Evolutionary conservation across 805 yeast species (phyloP).

Genomic region (Debaryomyces hansenii): DNA sequence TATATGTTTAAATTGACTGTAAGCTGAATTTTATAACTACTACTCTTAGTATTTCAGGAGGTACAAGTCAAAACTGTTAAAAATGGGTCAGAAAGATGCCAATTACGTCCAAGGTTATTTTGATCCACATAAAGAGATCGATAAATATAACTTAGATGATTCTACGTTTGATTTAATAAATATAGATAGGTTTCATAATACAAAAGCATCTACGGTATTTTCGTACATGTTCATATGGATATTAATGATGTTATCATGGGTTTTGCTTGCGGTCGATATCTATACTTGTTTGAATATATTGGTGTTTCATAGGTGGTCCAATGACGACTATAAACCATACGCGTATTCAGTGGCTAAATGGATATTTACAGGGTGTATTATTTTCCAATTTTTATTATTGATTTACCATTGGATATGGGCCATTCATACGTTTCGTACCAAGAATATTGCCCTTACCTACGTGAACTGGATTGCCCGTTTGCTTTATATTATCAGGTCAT

Average conservation of each 20-base stretch:
- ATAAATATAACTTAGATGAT: slow-evolving; percentile 30
- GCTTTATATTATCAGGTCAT: slow-evolving; percentile 54
- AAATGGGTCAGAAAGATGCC: neutral
- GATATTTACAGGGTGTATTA: slow-evolving; percentile 80
- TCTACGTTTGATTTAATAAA: slow-evolving; percentile 53
- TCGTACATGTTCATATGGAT: slow-evolving; percentile 46
- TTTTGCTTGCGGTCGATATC: slow-evolving; percentile 63
- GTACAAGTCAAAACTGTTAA: neutral
- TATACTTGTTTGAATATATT: slow-evolving; percentile 76
- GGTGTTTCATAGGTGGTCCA: slow-evolving; percentile 71
- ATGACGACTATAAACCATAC: slow-evolving; percentile 44
- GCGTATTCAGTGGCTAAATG: slow-evolving; percentile 58
- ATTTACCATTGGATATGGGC: slow-evolving; percentile 62
- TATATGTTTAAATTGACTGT: no score
- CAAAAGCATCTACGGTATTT: slow-evolving; percentile 41
- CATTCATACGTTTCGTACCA: slow-evolving; percentile 53
- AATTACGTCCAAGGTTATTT: slow-evolving; percentile 10
- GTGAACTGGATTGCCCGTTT: slow-evolving; percentile 63
- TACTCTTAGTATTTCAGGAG: no score
- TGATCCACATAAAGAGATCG: slow-evolving; percentile 24
- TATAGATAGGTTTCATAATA: slow-evolving; percentile 47
- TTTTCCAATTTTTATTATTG: slow-evolving; percentile 61
- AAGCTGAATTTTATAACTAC: no score
- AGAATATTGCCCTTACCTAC: slow-evolving; percentile 68
- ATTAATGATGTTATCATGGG: slow-evolving; percentile 52